Evolutionary conservation across 768 basidiomycete species (phyloP), one percentile per base, ranked within the genome.

Genomic region (Gloeopeniophorella convolvens): DNA sequence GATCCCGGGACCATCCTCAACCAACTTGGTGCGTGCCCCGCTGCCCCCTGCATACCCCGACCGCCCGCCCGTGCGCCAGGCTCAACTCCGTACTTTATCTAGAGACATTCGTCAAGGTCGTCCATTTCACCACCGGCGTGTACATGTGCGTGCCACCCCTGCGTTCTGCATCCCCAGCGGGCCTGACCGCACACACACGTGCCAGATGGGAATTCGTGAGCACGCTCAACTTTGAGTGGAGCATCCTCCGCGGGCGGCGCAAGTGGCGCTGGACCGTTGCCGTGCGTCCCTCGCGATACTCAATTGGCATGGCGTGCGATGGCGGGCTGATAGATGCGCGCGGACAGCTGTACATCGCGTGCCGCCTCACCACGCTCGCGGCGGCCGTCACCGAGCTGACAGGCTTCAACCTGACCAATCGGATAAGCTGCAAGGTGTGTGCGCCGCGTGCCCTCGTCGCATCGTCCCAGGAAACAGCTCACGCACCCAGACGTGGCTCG

Each of bases 201-300:
- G 11, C 16, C 28, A 54, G 52, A 10, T 54, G 52, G 52, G 52
- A 54, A 23, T 54, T 26, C 33, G 24, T 49, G 27, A 32, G 42
- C 41, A 26, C 42, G 18, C n/a, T 54, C 33, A 36, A 39, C 33
- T 42, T 35, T 28, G 54, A 55, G 21, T 51, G 54, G 54, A 50
- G 34, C 21, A 35, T 55, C 39, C 12, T 51, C 18, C 44, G 39
- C 30, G 30, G 40, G 30, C 31, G 35, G n/a, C 43, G 40, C 39
- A 28, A 31, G 16, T 42, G 41, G 34, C 31, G 6, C 18, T 50
- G 54, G 54, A 37, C 48, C 2, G 36, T 26, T 41, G 30, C 3
- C 24, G 37, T 45, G 27, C 10, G 48, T 13, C 32, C 37, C 9
- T 24, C 18, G 10, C 13, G 18, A 1, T 15, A 6, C 33, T 10